Base-by-base conservation (phyloP, 192 early-diverging fungal species). In the Entomortierella lignicola region DNA sequence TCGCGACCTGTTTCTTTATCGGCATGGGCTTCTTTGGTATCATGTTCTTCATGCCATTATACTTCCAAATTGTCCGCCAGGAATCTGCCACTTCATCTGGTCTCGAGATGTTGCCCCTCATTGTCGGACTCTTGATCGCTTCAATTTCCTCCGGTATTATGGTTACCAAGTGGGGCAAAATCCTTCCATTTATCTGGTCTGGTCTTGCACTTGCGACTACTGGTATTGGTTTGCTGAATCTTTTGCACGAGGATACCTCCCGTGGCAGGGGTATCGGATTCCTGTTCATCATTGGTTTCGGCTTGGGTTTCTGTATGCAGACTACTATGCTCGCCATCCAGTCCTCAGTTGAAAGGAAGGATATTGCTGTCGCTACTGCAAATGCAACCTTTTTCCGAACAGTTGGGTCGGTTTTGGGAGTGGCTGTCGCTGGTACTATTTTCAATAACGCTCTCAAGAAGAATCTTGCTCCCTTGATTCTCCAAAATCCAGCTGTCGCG, bases 271-370 rank as follows among this genome's bases (percentile, higher is more conserved):
- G 86, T 42, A 86, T 91, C 65, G 85, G 89, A 15, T 92, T 84
- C 60, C 65, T 94, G 57, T 63, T 95, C 13, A 68, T 95, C 53
- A 31, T 86, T 37, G 95, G 95, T 4, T 30, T 90, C 25, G 97
- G 97, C 11, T 57, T 91, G 26, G 96, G 97, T 37, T 60, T 82
- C 26, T 86, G 89, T 59, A 83, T 96, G 51, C 94, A 94, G 72
- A 88, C 88, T 2, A 81, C 89, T n/a, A 80, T 89, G 37, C 81
- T 95, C 7, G 86, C 86, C n/a, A 83, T 86, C 34, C 94, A 96
- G 72, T 84, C 90, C 3, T 72, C 87, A 23, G 93, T 94, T 39
- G 55, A 60, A 1, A 62, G 79, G 25, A 63, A 67, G 30, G 85
- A 92, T 32, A 87, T 94, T 66, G 93, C 92, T 2, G 63, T 88